Base-by-base conservation (phyloP, 441 rosid species). In the Monsonia emarginata region DNA sequence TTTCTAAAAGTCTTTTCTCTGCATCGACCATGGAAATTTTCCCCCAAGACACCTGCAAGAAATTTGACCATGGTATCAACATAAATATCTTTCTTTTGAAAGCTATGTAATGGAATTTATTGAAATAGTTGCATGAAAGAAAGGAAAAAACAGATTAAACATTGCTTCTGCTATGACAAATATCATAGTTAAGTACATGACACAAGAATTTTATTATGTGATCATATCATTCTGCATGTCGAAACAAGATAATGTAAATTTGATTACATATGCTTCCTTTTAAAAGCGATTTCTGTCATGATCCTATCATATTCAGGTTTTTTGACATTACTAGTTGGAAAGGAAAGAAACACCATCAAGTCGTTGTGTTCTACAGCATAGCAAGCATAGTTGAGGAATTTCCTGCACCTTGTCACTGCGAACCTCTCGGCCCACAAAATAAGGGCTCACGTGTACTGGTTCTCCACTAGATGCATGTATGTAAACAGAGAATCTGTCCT, bases 21-120 rank as follows among this genome's bases (percentile, higher is more conserved):
- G 87, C 87, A 77, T 84, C 87, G 74, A 86, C 80, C 86, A 86
- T 80, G 32, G 88, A 84, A 73, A 81, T 78, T 75, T 81, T 84
- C 40, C 87, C 86, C 90, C 87, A 82, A 48, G 70, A 77, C 70
- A 83, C 90, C 87, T 85, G 70, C 69, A 75, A 38, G 28, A 61
- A 57, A 22, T 64, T 65, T n/a, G 19, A 22, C 46, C 24, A 26
- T 31, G 31, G 16, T 48, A 64, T 58, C 28, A 48, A 64, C 59
- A 34, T 8, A 8, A 0, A 9, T 14, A 61, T 69, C 58, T 48
- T 40, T 27, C 10, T 19, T 65, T 46, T 34, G 25, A 31, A 48
- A 40, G 50, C 18, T 9, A 42, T 0, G 48, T 4, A 14, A 9
- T 5, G 3, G 2, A 1, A 42, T 42, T 42, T 42, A 42, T 14